Base-by-base conservation (phyloP, 768 basidiomycete species). In the Russula brevipes region DNA sequence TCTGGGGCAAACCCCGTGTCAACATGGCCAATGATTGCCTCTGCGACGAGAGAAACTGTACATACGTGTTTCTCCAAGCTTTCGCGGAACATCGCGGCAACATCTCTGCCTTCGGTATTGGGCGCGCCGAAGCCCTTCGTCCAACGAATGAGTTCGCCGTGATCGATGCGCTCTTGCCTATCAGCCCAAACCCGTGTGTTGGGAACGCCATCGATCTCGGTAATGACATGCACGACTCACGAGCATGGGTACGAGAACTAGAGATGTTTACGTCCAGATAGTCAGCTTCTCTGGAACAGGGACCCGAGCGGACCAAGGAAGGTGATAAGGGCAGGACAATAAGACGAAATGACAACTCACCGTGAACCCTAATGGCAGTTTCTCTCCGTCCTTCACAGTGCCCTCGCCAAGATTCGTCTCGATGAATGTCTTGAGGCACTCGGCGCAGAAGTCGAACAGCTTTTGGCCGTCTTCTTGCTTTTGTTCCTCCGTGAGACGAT, bases 121-220 rank as follows among this genome's bases (percentile, higher is more conserved):
- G 83, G 73, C 0, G 90, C 90, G 38, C 94, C 94, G 70, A 98
- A 98, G 66, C 97, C 97, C 75, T 99, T 99, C n/a, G 97, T 99
- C 97, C 97, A 99, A 17, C 96, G 88, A 70, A 98, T 94, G 42
- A 98, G 86, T 64, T 84, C 82, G 30, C 94, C 96, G 65, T 98
- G 93, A 74, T 98, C 94, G 66, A 99, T 98, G 58, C 84, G 82
- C 44, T 87, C 82, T 81, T 98, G 97, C n/a, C 91, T 95, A 56
- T 45, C 44, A 17, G 16, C 42, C 46, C 0, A 42, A 44, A 55
- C 24, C 11, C 35, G 30, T 41, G 52, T 38, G 58, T 50, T 50
- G 42, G 49, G 44, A 45, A 44, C 7, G 44, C 44, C 38, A 42
- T 42, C 38, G 12, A 51, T 51, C 57, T 59, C 24, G 62, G 62